Percentiles rank a stretch among this genome's conserved stretches.
Conservation (phyloP, 805 yeast genomes). For the Lipomyces anomalus region DNA sequence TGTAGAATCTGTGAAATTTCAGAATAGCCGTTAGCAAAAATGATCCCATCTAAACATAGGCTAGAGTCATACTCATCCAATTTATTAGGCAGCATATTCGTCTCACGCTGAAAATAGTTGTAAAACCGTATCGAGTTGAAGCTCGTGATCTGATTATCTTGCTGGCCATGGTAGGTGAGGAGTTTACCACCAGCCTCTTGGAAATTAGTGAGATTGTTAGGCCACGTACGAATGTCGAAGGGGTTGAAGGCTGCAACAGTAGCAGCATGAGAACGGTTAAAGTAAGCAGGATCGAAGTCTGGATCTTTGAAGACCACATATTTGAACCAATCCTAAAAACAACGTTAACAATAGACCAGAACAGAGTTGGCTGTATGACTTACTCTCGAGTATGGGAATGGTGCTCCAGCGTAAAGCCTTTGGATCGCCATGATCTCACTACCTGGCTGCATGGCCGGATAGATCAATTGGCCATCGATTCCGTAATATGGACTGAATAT, state of each 20-base stretch:
- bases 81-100: slow-evolving; percentile 1
- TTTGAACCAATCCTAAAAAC: slow-evolving; percentile 3
- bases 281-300: slow-evolving; percentile 2
- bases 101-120: slow-evolving; percentile 4
- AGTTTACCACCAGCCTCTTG: slow-evolving; percentile 5
- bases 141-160: slow-evolving; percentile 6
- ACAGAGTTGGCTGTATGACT: not conserved
- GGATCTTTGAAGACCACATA: slow-evolving; percentile 4
- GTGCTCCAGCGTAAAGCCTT: slow-evolving; percentile 3
- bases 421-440: slow-evolving; percentile 4
- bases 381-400: slow-evolving; percentile 3
- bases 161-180: slow-evolving; percentile 6
- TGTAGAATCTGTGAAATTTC: not conserved
- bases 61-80: slow-evolving; percentile 5
- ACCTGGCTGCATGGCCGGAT: slow-evolving; percentile 3
- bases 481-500: slow-evolving; percentile 3
- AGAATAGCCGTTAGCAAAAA: not conserved
- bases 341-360: not conserved
- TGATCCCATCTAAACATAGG: not conserved
- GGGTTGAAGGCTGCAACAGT: slow-evolving; percentile 5
- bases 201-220: slow-evolving; percentile 3
- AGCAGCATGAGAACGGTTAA: slow-evolving; percentile 5
- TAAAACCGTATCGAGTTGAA: slow-evolving; percentile 5
- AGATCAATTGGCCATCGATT: slow-evolving; percentile 1
- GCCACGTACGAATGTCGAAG: slow-evolving; percentile 3